A percentile compares a stretch with the other conserved stretches of the same genome.
Evolutionary conservation across 768 basidiomycete genomes (phyloP).

Genomic region (Suillus ampliporus): DNA sequence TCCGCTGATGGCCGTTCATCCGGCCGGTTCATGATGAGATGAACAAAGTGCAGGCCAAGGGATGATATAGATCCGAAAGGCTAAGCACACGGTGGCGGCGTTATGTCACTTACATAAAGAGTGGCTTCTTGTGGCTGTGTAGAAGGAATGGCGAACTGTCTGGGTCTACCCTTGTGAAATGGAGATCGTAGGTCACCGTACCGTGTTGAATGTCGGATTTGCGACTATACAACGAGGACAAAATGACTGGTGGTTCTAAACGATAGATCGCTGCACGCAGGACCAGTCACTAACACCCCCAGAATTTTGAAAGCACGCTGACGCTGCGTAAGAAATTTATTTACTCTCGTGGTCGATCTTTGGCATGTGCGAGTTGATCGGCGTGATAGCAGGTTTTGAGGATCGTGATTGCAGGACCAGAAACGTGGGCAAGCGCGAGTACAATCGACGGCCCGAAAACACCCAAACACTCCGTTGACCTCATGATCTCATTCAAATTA

Average conservation of each 20-base stretch:
- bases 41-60: background rate
- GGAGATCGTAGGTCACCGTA: background rate
- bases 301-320: background rate
- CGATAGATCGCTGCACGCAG: background rate
- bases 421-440: background rate
- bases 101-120: constrained; percentile 6
- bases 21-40: constrained; percentile 7
- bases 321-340: background rate
- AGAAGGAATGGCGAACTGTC: background rate
- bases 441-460: constrained; percentile 3
- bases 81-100: background rate
- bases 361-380: constrained; percentile 1
- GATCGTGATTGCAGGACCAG: background rate
- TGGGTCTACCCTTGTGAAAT: background rate
- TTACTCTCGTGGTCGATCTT: background rate
- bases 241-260: background rate
- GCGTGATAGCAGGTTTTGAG: background rate
- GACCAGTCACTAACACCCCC: background rate
- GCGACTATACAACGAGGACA: background rate
- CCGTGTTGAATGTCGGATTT: too few relatives aligned
- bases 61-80: constrained; percentile 2
- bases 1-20: constrained; percentile 10
- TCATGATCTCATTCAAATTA: constrained; percentile 23
- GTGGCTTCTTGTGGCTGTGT: constrained; percentile 9
- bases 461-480: background rate